Conservation (phyloP, 495 filamentous ascomycete species). For the Penicilliopsis zonata region DNA sequence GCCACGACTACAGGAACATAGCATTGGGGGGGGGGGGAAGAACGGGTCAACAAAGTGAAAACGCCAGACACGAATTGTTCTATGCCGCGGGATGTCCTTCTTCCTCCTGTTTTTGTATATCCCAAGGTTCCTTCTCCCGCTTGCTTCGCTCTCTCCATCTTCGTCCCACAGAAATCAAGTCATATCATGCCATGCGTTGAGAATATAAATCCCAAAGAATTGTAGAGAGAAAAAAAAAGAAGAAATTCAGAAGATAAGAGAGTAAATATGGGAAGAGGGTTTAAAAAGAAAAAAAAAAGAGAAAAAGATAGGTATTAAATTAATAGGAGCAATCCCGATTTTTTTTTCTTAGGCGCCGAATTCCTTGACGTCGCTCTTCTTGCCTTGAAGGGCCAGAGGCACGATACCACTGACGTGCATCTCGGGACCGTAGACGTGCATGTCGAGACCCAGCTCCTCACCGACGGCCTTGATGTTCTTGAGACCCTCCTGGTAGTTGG, state of each 20-base stretch:
- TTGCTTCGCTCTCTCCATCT: too few relatives aligned
- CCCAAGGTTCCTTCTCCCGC: too few relatives aligned
- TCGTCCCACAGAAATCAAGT: conserved; percentile 2
- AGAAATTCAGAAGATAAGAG: too few relatives aligned
- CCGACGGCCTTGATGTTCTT: conserved; percentile 99
- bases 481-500: conserved; percentile 99
- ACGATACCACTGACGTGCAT: conserved; percentile 75
- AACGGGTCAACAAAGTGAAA: too few relatives aligned
- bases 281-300: conserved; percentile 8
- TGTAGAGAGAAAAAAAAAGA: conserved; percentile 17
- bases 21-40: too few relatives aligned
- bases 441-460: conserved; percentile 80
- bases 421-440: conserved; percentile 96
- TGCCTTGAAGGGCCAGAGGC: conserved; percentile 51
- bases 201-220: conserved; percentile 12
- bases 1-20: too few relatives aligned
- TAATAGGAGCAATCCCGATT: too few relatives aligned
- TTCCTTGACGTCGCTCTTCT: conserved; percentile 41
- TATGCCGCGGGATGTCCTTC: too few relatives aligned
- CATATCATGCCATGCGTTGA: conserved; percentile 38
- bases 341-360: conserved; percentile 29
- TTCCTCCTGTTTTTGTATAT: too few relatives aligned
- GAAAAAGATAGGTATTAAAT: conserved; percentile 2
- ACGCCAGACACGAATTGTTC: too few relatives aligned
- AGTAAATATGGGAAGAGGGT: too few relatives aligned